Evolutionary conservation across 306 rosid species (phyloP).

Genomic region (Gastrolobium bilobum): DNA sequence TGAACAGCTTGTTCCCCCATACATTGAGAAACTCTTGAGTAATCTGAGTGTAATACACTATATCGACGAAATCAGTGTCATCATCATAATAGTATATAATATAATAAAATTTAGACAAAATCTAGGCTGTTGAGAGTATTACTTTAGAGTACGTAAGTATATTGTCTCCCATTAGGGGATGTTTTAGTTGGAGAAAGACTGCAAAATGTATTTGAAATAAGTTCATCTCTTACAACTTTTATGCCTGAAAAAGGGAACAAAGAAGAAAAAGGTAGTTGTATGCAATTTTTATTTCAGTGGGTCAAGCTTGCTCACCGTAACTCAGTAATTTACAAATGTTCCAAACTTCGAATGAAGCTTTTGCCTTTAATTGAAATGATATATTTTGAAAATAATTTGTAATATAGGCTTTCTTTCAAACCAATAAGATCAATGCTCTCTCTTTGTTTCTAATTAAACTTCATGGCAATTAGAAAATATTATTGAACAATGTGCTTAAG

Average conservation of each 20-base stretch:
- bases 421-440: background rate
- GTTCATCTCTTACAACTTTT: background rate
- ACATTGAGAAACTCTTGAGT: background rate
- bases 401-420: slow-evolving; percentile 6
- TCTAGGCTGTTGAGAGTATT: slow-evolving; percentile 1
- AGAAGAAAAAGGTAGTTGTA: background rate
- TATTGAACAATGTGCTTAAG: slow-evolving; percentile 12
- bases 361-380: slow-evolving; percentile 16
- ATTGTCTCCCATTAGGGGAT: background rate
- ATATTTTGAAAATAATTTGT: slow-evolving; percentile 2
- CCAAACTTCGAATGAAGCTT: slow-evolving; percentile 28
- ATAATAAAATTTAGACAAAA: background rate
- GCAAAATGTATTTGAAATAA: background rate
- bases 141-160: background rate
- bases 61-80: background rate
- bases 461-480: slow-evolving; percentile 8
- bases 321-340: background rate
- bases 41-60: slow-evolving; percentile 1
- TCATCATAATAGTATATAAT: background rate
- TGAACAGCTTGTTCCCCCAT: background rate
- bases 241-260: background rate
- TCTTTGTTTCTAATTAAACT: slow-evolving; percentile 17
- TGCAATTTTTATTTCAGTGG: background rate
- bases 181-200: slow-evolving; percentile 14
- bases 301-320: background rate